Conservation (phyloP, 306 rosid genomes). For the Alnus rubra region DNA sequence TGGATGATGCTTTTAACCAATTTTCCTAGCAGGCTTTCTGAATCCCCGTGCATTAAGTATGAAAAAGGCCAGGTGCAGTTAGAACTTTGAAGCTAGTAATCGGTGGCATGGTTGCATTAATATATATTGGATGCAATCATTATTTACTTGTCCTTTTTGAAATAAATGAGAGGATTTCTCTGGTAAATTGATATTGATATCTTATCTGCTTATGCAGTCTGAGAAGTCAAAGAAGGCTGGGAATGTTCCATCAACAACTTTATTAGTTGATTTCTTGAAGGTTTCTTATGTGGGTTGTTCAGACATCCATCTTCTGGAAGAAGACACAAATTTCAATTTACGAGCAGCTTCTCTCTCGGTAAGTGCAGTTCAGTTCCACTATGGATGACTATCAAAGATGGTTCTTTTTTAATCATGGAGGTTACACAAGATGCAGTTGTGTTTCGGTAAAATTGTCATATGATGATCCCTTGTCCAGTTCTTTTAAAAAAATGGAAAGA, state of each 20-base stretch:
- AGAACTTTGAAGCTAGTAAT: neutral
- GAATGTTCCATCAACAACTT: conserved; percentile 67
- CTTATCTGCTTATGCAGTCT: conserved; percentile 50
- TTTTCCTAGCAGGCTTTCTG: neutral
- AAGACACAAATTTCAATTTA: conserved; percentile 71
- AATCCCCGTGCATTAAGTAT: neutral
- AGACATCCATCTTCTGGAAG: conserved; percentile 76
- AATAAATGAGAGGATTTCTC: conserved; percentile 11
- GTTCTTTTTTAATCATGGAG: neutral
- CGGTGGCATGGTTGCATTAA: neutral
- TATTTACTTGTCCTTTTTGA: conserved; percentile 13
- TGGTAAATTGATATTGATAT: conserved; percentile 7
- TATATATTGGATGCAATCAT: conserved; percentile 5
- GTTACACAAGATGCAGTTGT: conserved; percentile 1
- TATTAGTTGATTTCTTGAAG: conserved; percentile 65
- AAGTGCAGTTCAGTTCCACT: conserved; percentile 32
- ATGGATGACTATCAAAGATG: neutral
- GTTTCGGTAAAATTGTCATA: neutral
- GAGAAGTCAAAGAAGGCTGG: conserved; percentile 89
- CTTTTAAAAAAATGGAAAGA: neutral
- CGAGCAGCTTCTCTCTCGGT: conserved; percentile 71
- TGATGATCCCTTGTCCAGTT: neutral
- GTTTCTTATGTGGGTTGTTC: conserved; percentile 64
- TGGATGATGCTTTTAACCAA: neutral
- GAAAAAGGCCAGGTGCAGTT: neutral